phyloP scores from a whole-genome alignment of 2,329 filamentous ascomycete genomes.

The Fusarium begoniae region DNA sequence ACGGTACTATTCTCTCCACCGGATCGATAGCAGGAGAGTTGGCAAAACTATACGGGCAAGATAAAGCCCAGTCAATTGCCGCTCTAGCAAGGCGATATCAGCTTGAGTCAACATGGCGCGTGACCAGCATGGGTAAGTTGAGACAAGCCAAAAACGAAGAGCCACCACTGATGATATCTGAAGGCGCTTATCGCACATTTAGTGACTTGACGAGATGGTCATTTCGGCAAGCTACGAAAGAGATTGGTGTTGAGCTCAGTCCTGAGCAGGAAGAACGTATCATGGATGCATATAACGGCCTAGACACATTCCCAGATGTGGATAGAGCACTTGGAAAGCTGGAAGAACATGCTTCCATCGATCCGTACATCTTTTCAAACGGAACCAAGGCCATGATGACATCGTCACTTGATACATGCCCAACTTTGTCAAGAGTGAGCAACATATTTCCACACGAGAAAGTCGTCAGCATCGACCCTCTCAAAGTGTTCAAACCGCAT shows the following conservation, averaged over 20 bases:
- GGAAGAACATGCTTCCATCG: conserved; percentile 50
- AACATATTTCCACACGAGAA: conserved; percentile 47
- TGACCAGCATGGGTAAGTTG: conserved; percentile 76
- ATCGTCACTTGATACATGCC: conserved; percentile 66
- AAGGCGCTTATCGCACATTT: conserved; percentile 64
- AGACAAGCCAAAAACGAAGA: not conserved
- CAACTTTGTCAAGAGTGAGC: conserved; percentile 42
- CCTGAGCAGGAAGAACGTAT: conserved; percentile 57
- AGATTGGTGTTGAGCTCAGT: conserved; percentile 59
- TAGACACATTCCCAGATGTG: conserved; percentile 73
- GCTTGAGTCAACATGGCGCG: conserved; percentile 80
- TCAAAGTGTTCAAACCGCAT: conserved; percentile 72
- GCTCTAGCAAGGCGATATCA: conserved; percentile 74
- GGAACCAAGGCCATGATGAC: conserved; percentile 71
- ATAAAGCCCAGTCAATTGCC: conserved; percentile 66
- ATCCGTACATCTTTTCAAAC: conserved; percentile 75
- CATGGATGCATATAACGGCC: conserved; percentile 71
- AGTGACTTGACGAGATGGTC: conserved; percentile 68
- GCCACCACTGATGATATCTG: not conserved
- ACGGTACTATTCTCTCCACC: conserved; percentile 78
- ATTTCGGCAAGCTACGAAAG: conserved; percentile 70
- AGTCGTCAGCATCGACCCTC: conserved; percentile 69
- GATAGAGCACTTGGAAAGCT: conserved; percentile 60
- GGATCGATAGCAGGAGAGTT: conserved; percentile 72
- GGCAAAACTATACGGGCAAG: conserved; percentile 63